Conservation (phyloP, 192 early-diverging fungal genomes). For the Linnemannia schmuckeri region DNA sequence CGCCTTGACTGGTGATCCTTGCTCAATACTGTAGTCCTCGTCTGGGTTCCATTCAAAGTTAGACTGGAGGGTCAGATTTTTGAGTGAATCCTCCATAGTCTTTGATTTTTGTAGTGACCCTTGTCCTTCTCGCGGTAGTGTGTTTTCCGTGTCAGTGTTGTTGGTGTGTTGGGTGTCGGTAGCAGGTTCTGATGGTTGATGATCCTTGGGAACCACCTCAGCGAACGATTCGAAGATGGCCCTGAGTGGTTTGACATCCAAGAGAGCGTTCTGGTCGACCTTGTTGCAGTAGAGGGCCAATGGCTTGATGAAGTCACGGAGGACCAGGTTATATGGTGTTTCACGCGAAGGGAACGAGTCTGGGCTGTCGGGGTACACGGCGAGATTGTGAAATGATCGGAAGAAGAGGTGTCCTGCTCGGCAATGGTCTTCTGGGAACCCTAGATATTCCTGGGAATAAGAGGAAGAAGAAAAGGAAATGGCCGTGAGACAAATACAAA, state of each 20-base stretch:
- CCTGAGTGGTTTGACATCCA: conserved; percentile 32
- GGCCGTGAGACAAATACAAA: no score
- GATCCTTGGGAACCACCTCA: not conserved
- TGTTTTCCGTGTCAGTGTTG: not conserved
- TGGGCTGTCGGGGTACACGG: conserved; percentile 31
- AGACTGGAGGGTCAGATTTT: conserved; percentile 23
- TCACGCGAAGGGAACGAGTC: not conserved
- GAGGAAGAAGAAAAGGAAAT: not conserved
- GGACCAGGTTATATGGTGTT: conserved; percentile 3
- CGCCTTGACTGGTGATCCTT: conserved; percentile 34
- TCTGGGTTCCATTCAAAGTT: conserved; percentile 54
- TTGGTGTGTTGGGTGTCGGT: not conserved
- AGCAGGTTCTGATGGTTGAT: not conserved
- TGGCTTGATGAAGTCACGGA: conserved; percentile 44
- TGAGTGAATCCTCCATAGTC: conserved; percentile 45
- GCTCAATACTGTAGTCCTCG: conserved; percentile 22
- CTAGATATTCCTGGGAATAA: conserved; percentile 28
- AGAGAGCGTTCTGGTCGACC: not conserved
- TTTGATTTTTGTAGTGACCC: conserved; percentile 21
- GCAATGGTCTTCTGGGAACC: conserved; percentile 11
- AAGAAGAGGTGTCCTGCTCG: conserved; percentile 32
- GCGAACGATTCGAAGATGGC: conserved; percentile 51
- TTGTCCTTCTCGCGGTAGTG: not conserved
- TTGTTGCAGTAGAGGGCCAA: conserved; percentile 48
- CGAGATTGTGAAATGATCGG: conserved; percentile 46